A percentile compares a stretch with the other conserved stretches of the same genome.
Evolutionary conservation across 257 asterid genomes (phyloP).

Genomic region (Mentha longifolia): DNA sequence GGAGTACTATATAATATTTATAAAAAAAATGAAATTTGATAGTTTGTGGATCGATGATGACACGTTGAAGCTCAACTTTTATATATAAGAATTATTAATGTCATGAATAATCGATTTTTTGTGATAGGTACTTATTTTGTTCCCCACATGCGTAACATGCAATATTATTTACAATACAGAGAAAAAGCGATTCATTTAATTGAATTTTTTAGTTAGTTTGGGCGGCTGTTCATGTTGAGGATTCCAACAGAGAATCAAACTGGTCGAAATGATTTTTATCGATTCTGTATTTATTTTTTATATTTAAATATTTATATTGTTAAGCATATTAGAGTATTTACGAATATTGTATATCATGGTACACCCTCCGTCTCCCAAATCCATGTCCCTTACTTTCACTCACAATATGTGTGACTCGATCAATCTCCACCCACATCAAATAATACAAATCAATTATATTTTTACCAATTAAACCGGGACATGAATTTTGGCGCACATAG

Average conservation of each 20-base stretch:
- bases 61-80: not conserved
- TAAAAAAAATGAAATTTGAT: not conserved
- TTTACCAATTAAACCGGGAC: too few species aligned
- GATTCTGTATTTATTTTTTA: not conserved
- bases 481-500: too few species aligned
- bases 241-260: slow-evolving; percentile 26
- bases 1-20: too few species aligned
- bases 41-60: not conserved
- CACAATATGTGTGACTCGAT: too few species aligned
- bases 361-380: too few species aligned
- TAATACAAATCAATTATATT: too few species aligned
- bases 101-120: slow-evolving; percentile 14
- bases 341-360: too few species aligned
- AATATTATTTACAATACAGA: not conserved
- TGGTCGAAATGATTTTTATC: slow-evolving; percentile 1
- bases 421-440: too few species aligned
- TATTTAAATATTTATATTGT: not conserved
- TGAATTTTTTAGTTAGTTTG: slow-evolving; percentile 25
- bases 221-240: slow-evolving; percentile 40
- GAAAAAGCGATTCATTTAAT: slow-evolving; percentile 3
- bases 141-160: slow-evolving; percentile 40
- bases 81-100: not conserved
- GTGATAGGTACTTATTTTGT: slow-evolving; percentile 27
- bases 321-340: too few species aligned
- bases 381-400: too few species aligned